phyloP scores from a whole-genome alignment of 2,329 filamentous ascomycete genomes.

The Proliferodiscus dingleyae region DNA sequence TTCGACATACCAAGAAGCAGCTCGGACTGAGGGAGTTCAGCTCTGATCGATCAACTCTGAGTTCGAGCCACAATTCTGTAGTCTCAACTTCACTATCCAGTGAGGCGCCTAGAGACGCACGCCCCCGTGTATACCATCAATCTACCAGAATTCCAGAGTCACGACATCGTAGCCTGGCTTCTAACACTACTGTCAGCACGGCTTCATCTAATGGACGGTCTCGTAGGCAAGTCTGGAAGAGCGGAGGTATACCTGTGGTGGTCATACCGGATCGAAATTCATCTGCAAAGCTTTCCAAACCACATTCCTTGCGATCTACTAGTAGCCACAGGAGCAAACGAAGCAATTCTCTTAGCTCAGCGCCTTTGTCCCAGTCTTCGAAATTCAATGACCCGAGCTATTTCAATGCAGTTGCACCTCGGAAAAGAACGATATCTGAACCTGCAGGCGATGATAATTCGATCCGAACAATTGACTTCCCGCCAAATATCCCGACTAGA shows the following conservation, averaged over 20 bases:
- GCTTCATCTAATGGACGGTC: constrained; percentile 47
- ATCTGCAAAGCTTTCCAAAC: constrained; percentile 41
- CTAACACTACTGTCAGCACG: constrained; percentile 45
- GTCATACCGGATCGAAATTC: constrained; percentile 56
- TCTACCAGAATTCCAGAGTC: constrained; percentile 20
- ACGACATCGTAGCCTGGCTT: constrained; percentile 39
- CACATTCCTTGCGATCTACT: constrained; percentile 56
- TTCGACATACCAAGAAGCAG: constrained; percentile 59
- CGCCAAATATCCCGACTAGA: constrained; percentile 51
- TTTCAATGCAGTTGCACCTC: constrained; percentile 36
- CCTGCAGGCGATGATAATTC: constrained; percentile 27
- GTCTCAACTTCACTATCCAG: constrained; percentile 21
- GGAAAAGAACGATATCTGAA: constrained; percentile 28
- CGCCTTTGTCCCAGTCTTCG: constrained; percentile 38
- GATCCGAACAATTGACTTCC: constrained; percentile 54
- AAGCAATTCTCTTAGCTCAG: constrained; percentile 49
- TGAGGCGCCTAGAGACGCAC: background rate
- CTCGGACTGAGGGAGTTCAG: constrained; percentile 44
- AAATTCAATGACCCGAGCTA: constrained; percentile 41
- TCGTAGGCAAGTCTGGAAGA: constrained; percentile 54
- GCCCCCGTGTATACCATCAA: constrained; percentile 24
- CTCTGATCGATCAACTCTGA: constrained; percentile 29
- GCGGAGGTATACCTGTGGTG: constrained; percentile 57
- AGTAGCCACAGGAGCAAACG: constrained; percentile 52
- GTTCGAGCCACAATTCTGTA: constrained; percentile 40